These are phyloP conservation scores for Talaromyces thailandensis DNA, from an alignment of 495 filamentous ascomycete species.

Conservation along the genomic window DNA sequence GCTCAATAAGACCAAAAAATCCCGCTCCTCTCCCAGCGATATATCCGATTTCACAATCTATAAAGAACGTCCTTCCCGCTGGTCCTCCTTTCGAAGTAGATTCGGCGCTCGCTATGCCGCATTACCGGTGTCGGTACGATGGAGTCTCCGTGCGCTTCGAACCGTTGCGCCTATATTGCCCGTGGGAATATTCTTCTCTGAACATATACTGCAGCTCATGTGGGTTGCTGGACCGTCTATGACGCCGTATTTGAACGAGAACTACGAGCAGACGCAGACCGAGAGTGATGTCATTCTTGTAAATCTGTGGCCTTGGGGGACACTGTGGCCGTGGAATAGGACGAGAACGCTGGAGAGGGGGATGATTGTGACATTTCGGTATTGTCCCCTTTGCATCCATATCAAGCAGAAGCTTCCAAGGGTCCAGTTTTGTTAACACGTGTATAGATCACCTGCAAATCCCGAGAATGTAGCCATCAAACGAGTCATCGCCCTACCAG, in stretches of 20 bases:
- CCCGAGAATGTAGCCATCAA: constrained; percentile 55
- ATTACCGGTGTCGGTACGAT: constrained; percentile 21
- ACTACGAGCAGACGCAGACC: constrained; percentile 46
- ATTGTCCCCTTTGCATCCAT: constrained; percentile 5
- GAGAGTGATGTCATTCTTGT: constrained; percentile 42
- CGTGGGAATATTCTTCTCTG: constrained; percentile 54
- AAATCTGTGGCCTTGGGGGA: constrained; percentile 32
- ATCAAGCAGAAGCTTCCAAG: too few species aligned
- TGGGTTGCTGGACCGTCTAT: constrained; percentile 62
- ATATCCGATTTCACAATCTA: not conserved
- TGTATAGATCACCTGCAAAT: constrained; percentile 51
- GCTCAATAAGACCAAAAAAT: not conserved
- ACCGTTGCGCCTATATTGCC: constrained; percentile 52
- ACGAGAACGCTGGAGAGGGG: constrained; percentile 36
- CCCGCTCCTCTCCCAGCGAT: not conserved
- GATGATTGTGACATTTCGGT: constrained; percentile 48
- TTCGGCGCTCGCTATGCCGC: constrained; percentile 23
- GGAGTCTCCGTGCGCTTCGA: constrained; percentile 31
- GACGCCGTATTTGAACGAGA: constrained; percentile 67
- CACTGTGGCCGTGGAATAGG: constrained; percentile 30
- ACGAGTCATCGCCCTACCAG: constrained; percentile 59
- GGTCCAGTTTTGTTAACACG: not conserved
- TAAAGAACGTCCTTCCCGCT: not conserved
- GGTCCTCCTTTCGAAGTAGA: constrained; percentile 17
- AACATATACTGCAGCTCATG: constrained; percentile 51